phyloP scores from a whole-genome alignment of 495 filamentous ascomycete species.

The Tuber magnatum region DNA sequence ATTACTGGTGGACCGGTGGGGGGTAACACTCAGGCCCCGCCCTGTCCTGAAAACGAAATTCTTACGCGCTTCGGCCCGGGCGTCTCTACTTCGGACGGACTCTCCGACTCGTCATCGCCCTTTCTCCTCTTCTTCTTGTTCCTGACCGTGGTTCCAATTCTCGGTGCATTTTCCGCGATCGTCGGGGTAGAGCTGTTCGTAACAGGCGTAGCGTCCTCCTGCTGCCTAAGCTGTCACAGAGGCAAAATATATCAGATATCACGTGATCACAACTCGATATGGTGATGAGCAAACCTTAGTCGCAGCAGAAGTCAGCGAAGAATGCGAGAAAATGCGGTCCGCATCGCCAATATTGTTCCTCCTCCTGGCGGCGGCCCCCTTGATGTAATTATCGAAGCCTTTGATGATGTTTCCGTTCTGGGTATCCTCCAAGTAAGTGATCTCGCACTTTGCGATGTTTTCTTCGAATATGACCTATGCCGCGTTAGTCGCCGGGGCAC shows the following conservation, averaged over 20 bases:
- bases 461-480: constrained; percentile 63
- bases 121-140: constrained; percentile 41
- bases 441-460: constrained; percentile 73
- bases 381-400: constrained; percentile 96
- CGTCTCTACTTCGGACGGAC: constrained; percentile 41
- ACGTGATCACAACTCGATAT: constrained; percentile 2
- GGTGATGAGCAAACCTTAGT: constrained; percentile 29
- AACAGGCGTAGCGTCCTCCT: constrained; percentile 34
- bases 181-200: constrained; percentile 38
- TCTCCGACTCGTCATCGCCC: constrained; percentile 40
- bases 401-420: constrained; percentile 89
- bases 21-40: constrained; percentile 13
- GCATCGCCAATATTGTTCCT: constrained; percentile 49
- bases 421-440: constrained; percentile 83
- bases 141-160: constrained; percentile 21
- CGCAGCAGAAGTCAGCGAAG: constrained; percentile 52
- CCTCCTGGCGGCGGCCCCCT: constrained; percentile 57
- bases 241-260: constrained; percentile 14
- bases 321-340: constrained; percentile 54
- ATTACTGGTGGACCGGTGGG: neutral
- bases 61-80: constrained; percentile 41
- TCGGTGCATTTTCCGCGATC: constrained; percentile 33
- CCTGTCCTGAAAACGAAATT: constrained; percentile 41
- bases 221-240: constrained; percentile 28
- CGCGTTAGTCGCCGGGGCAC: neutral